These are phyloP conservation scores for Berkeleyomyces basicola DNA, from an alignment of 2,329 filamentous ascomycete species.

Conservation along the genomic window DNA sequence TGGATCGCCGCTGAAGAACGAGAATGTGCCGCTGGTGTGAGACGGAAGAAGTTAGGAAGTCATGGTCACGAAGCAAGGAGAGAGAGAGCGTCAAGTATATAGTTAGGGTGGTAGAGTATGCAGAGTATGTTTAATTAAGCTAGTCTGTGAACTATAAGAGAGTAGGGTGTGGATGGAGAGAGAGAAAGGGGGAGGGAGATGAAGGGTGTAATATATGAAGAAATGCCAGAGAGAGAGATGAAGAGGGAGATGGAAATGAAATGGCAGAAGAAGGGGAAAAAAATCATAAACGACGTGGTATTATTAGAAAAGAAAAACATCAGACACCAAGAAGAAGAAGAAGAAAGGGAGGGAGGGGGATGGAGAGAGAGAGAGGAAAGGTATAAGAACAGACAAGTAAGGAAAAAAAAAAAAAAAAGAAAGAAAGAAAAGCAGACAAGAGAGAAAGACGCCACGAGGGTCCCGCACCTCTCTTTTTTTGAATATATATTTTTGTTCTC, in stretches of 20 bases:
- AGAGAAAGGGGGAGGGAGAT: not conserved
- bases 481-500: no score
- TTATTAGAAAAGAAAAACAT: conserved; percentile 1
- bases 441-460: no score
- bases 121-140: no score
- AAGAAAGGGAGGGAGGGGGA: not conserved
- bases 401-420: not conserved
- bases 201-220: not conserved
- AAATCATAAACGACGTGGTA: conserved; percentile 1
- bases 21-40: not conserved
- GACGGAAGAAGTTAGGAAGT: not conserved
- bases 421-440: not conserved
- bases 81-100: no score
- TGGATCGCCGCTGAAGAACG: not conserved
- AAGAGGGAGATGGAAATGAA: not conserved
- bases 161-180: no score
- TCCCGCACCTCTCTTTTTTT: not conserved
- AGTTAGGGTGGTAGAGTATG: no score
- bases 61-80: no score
- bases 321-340: not conserved
- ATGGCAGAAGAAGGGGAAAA: not conserved
- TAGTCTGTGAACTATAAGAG: no score
- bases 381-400: not conserved
- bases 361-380: not conserved
- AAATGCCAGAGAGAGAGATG: not conserved